Evolutionary conservation across 768 basidiomycete genomes (phyloP).

Genomic region (Russula compacta): DNA sequence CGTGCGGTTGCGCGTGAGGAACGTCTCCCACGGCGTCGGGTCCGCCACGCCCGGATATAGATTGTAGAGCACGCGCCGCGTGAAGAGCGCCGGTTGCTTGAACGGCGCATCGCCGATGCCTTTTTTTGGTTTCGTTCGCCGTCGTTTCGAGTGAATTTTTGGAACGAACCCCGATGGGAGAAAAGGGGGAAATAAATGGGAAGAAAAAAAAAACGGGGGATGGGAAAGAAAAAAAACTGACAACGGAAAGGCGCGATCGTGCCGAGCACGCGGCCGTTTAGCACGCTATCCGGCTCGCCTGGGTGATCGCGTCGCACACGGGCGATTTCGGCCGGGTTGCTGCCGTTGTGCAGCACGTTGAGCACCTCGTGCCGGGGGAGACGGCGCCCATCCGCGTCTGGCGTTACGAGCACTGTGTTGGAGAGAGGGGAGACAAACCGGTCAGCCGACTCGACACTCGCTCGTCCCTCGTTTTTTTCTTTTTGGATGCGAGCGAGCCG

Average conservation of each 20-base stretch:
- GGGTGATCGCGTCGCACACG: conserved; percentile 60
- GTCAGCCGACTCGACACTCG: background rate
- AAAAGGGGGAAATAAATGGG: too few relatives aligned
- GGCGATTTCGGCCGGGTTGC: conserved; percentile 55
- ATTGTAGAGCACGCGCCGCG: conserved; percentile 28
- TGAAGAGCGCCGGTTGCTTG: conserved; percentile 29
- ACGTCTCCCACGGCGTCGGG: conserved; percentile 22
- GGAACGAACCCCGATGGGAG: background rate
- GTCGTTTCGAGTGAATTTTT: background rate
- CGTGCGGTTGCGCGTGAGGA: conserved; percentile 32
- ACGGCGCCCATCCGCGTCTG: conserved; percentile 34
- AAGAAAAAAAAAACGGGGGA: background rate
- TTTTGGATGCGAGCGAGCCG: background rate
- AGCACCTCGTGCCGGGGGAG: conserved; percentile 49
- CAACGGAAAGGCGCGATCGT: conserved; percentile 73
- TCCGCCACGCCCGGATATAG: conserved; percentile 30
- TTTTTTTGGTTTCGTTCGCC: background rate
- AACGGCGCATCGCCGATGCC: conserved; percentile 32
- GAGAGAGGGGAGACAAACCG: background rate
- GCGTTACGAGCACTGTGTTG: conserved; percentile 34
- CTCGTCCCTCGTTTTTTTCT: background rate
- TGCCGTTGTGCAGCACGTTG: conserved; percentile 62
- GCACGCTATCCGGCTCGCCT: conserved; percentile 57
- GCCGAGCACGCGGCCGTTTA: conserved; percentile 63
- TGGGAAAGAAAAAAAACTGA: conserved; percentile 28